A percentile compares a stretch with the other conserved stretches of the same genome.
These are phyloP conservation scores for Orbilia brochopaga DNA, from an alignment of 2,329 filamentous ascomycete species.

Conservation along the genomic window DNA sequence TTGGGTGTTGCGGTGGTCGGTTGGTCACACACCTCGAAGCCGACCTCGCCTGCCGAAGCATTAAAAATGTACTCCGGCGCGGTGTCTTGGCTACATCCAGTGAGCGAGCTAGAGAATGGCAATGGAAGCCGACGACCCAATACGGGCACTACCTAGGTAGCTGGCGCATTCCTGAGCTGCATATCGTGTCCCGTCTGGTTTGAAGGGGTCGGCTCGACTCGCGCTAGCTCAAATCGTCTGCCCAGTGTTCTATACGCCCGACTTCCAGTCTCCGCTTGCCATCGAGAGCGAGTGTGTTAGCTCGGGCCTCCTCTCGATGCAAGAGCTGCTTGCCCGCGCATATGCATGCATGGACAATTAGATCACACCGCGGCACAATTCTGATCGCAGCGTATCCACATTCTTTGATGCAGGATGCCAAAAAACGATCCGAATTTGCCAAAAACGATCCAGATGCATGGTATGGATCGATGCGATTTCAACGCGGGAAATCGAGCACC, in stretches of 20 bases:
- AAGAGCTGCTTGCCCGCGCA: background rate
- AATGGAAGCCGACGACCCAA: too few relatives aligned
- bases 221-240: background rate
- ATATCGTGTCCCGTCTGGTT: too few relatives aligned
- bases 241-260: background rate
- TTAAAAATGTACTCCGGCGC: too few relatives aligned
- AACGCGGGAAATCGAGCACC: background rate
- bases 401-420: background rate
- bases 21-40: too few relatives aligned
- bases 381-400: background rate
- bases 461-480: background rate
- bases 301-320: background rate
- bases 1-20: too few relatives aligned
- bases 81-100: too few relatives aligned
- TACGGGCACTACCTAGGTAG: too few relatives aligned
- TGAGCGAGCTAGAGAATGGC: too few relatives aligned
- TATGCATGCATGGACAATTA: background rate
- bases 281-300: background rate
- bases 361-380: slow-evolving; percentile 1
- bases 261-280: background rate
- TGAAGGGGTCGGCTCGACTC: too few relatives aligned
- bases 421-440: background rate
- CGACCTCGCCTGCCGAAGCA: too few relatives aligned
- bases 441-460: background rate
- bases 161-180: too few relatives aligned